Conservation (phyloP, 2,329 filamentous ascomycete species). For the Sporothrix luriei region DNA sequence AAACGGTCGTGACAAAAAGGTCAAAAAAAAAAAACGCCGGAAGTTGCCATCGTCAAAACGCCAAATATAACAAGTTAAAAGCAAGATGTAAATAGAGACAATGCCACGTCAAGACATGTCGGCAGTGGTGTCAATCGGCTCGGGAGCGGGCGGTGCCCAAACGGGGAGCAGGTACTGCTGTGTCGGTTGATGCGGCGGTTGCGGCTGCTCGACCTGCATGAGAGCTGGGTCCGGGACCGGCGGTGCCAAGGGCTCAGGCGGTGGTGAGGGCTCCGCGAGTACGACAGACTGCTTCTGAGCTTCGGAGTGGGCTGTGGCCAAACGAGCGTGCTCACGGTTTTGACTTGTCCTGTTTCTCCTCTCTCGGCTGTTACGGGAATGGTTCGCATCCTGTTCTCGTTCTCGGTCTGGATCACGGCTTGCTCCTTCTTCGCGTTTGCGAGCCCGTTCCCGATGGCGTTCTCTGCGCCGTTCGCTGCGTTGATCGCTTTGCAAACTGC, state of each 20-base stretch:
- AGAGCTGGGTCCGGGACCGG: constrained; percentile 12
- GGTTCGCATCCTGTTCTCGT: neutral
- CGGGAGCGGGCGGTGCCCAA: neutral
- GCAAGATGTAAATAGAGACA: neutral
- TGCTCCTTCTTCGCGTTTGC: neutral
- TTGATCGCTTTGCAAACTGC: constrained; percentile 1
- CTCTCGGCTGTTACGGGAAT: neutral
- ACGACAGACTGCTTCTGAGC: neutral
- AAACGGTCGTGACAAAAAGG: neutral
- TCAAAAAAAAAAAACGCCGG: neutral
- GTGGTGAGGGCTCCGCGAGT: neutral
- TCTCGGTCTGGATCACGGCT: neutral
- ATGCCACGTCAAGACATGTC: neutral
- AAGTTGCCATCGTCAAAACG: neutral
- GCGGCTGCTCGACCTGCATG: constrained; percentile 9
- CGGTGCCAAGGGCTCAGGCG: neutral
- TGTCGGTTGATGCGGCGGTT: neutral
- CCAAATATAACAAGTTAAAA: neutral
- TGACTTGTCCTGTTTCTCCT: neutral
- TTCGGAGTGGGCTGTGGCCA: neutral
- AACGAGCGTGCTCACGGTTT: constrained; percentile 4
- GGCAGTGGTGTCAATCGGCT: neutral
- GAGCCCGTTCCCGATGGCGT: neutral
- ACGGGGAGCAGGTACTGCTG: neutral
- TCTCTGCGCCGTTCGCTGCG: neutral